Conservation (phyloP, 2,329 filamentous ascomycete genomes). For the Beauveria caledonica region DNA sequence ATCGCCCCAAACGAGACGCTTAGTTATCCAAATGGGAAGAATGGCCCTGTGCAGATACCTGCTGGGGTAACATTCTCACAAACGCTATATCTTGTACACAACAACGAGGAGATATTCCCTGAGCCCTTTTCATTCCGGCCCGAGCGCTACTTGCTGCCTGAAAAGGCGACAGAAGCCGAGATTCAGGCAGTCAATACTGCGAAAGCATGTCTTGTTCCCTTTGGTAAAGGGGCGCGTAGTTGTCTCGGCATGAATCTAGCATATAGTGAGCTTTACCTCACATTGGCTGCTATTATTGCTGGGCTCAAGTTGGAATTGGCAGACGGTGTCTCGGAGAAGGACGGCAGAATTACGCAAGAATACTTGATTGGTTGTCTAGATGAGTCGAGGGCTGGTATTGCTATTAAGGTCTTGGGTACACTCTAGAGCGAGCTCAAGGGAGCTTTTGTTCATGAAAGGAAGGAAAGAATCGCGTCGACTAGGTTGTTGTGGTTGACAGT, state of each 20-base stretch:
- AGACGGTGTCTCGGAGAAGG: background rate
- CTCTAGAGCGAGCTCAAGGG: background rate
- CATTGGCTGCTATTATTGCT: background rate
- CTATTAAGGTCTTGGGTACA: background rate
- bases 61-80: background rate
- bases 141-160: background rate
- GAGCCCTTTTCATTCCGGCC: background rate
- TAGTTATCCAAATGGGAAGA: background rate
- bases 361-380: background rate
- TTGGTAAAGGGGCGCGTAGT: background rate
- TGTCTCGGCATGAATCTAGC: background rate
- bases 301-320: background rate
- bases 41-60: background rate
- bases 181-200: background rate
- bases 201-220: background rate
- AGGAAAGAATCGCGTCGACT: background rate
- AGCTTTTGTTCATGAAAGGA: background rate
- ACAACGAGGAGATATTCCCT: background rate
- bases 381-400: background rate
- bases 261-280: background rate
- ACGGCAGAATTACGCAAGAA: background rate
- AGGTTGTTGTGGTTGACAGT: background rate
- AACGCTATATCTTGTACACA: background rate
- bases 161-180: background rate
- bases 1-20: background rate